phyloP scores from a whole-genome alignment of 768 basidiomycete genomes.

The Kwoniella sp. region DNA sequence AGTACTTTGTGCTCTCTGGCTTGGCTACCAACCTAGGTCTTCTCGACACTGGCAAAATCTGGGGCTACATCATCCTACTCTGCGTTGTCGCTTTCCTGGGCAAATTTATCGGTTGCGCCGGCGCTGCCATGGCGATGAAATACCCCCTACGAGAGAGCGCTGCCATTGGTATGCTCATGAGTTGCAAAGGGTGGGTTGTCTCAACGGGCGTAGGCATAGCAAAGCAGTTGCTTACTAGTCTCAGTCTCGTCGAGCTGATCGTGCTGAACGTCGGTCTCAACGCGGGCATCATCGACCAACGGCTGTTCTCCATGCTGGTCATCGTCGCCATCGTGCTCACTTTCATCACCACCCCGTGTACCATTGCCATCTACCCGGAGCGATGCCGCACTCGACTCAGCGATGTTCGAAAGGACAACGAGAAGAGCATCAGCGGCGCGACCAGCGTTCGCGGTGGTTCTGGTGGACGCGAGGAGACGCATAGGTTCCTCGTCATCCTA shows the following conservation, averaged over 20 bases:
- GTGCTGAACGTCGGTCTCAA: constrained; percentile 81
- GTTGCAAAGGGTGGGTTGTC: constrained; percentile 70
- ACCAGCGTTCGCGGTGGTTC: constrained; percentile 3
- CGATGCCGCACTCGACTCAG: constrained; percentile 53
- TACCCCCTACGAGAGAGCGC: constrained; percentile 73
- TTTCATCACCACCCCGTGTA: constrained; percentile 78
- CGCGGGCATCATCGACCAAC: constrained; percentile 61
- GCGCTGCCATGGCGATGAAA: constrained; percentile 59
- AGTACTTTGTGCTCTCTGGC: constrained; percentile 91
- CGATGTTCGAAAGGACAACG: constrained; percentile 11
- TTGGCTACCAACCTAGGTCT: constrained; percentile 73
- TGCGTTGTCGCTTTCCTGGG: constrained; percentile 69
- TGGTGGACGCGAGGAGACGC: constrained; percentile 50
- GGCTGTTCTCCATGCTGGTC: constrained; percentile 86
- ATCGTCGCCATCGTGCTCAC: constrained; percentile 67
- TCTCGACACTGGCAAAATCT: constrained; percentile 68
- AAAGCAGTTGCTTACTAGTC: neutral
- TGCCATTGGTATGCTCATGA: constrained; percentile 83
- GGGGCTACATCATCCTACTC: constrained; percentile 75
- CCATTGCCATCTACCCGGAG: constrained; percentile 69
- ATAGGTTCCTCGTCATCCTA: constrained; percentile 75
- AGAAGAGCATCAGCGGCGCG: constrained; percentile 2
- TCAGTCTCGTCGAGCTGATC: constrained; percentile 74
- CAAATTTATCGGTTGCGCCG: constrained; percentile 70
- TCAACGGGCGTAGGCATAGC: neutral